Evolutionary conservation across 805 yeast genomes (phyloP).

Genomic region (Isabelozyma gotoi): DNA sequence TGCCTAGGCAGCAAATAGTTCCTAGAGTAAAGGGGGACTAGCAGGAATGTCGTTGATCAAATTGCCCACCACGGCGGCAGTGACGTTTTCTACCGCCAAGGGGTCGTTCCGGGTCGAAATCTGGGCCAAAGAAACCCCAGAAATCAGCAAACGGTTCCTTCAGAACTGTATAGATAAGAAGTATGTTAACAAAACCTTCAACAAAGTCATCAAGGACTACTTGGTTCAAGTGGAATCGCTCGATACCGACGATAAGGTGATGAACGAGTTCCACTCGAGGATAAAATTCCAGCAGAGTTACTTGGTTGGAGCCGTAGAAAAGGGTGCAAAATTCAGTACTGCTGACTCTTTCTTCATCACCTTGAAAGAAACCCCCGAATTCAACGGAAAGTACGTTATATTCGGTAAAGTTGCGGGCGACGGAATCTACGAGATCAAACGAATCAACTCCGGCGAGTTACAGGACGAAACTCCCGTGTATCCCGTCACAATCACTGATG

Average conservation of each 20-base stretch:
- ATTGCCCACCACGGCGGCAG: slow-evolving; percentile 61
- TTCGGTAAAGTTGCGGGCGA: slow-evolving; percentile 63
- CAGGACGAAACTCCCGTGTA: slow-evolving; percentile 45
- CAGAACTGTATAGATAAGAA: slow-evolving; percentile 43
- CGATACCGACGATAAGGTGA: slow-evolving; percentile 6
- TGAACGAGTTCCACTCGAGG: slow-evolving; percentile 50
- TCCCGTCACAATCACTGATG: slow-evolving; percentile 45
- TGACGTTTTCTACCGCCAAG: slow-evolving; percentile 53
- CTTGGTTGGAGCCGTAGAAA: slow-evolving; percentile 49
- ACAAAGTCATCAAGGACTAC: slow-evolving; percentile 32
- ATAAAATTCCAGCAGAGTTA: slow-evolving; percentile 54
- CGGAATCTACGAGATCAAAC: slow-evolving; percentile 50
- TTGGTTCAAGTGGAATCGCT: slow-evolving; percentile 8
- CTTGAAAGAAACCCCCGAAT: slow-evolving; percentile 43
- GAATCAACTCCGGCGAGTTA: slow-evolving; percentile 49
- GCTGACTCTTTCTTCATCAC: slow-evolving; percentile 36
- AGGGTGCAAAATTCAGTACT: slow-evolving; percentile 18
- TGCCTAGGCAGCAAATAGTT: too few species aligned
- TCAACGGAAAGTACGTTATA: slow-evolving; percentile 39
- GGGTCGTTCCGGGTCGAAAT: slow-evolving; percentile 61
- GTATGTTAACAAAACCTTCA: slow-evolving; percentile 43
- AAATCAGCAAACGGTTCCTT: slow-evolving; percentile 47
- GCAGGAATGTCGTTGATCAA: slow-evolving; percentile 32
- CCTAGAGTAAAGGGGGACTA: too few species aligned
- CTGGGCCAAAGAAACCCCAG: slow-evolving; percentile 70